Percentiles rank a stretch among this genome's conserved stretches.
Conservation (phyloP, 2,329 filamentous ascomycete genomes). For the Shiraia bambusicola region DNA sequence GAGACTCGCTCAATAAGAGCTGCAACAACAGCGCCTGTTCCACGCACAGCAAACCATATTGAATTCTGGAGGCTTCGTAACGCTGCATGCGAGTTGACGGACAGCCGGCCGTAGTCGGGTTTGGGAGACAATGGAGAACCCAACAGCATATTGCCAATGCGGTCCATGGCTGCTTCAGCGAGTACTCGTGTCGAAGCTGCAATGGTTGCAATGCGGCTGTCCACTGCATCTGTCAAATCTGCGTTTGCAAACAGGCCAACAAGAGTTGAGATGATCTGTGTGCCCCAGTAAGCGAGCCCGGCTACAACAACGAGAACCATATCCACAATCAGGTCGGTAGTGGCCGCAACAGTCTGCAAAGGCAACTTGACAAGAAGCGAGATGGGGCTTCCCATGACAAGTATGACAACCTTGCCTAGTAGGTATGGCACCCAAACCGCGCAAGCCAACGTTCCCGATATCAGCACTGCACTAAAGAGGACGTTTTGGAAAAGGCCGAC, state of each 20-base stretch:
- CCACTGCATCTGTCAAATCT: constrained; percentile 17
- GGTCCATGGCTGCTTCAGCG: constrained; percentile 38
- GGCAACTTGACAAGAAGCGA: constrained; percentile 67
- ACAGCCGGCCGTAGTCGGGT: constrained; percentile 40
- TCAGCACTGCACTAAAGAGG: constrained; percentile 87
- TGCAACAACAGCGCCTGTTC: constrained; percentile 29
- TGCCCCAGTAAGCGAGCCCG: constrained; percentile 46
- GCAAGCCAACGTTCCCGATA: constrained; percentile 77
- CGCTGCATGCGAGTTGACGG: constrained; percentile 41
- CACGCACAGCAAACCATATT: constrained; percentile 36
- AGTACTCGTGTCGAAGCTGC: constrained; percentile 36
- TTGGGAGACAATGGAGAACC: constrained; percentile 30
- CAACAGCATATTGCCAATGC: constrained; percentile 35
- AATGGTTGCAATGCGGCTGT: constrained; percentile 22
- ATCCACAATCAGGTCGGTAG: constrained; percentile 81
- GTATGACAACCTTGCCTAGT: constrained; percentile 79
- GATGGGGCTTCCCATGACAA: constrained; percentile 76
- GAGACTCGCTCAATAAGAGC: constrained; percentile 29
- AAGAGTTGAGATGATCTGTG: constrained; percentile 30
- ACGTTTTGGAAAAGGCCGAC: constrained; percentile 90
- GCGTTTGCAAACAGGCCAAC: constrained; percentile 23
- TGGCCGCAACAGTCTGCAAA: constrained; percentile 68
- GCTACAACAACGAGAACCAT: constrained; percentile 66
- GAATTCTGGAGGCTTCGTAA: constrained; percentile 42
- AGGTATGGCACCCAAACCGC: constrained; percentile 93